Evolutionary conservation across 257 asterid species (phyloP).

Genomic region (Agastache rugosa): DNA sequence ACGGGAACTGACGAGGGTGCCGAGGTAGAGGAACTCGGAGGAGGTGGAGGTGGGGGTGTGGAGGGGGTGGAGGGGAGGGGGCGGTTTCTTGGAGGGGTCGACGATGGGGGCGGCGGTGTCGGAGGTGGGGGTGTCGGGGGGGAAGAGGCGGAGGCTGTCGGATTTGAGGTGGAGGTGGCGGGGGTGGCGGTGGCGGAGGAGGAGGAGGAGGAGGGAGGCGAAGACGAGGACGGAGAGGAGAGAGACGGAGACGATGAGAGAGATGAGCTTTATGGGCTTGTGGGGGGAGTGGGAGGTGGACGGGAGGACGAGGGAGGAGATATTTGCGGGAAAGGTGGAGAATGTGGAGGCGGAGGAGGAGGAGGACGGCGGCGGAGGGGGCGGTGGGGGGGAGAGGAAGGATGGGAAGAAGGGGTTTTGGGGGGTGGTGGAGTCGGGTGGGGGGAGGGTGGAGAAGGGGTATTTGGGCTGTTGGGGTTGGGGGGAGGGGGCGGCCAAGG

Average conservation of each 20-base stretch:
- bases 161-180: constrained; percentile 41
- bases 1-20: constrained; percentile 67
- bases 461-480: constrained; percentile 59
- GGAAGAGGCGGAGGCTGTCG: constrained; percentile 74
- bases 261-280: constrained; percentile 63
- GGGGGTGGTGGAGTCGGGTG: constrained; percentile 40
- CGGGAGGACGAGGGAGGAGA: constrained; percentile 85
- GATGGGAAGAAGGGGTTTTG: constrained; percentile 67
- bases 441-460: constrained; percentile 63
- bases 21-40: constrained; percentile 80
- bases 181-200: constrained; percentile 46
- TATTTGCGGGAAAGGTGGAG: constrained; percentile 79
- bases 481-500: constrained; percentile 50
- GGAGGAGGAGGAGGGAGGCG: constrained; percentile 56
- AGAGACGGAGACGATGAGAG: constrained; percentile 54
- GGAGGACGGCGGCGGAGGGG: constrained; percentile 39
- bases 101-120: constrained; percentile 40
- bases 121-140: constrained; percentile 54
- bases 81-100: constrained; percentile 47
- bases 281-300: constrained; percentile 61
- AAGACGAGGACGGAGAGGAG: constrained; percentile 47
- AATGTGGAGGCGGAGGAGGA: constrained; percentile 37
- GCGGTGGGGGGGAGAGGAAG: constrained; percentile 59
- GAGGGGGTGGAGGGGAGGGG: constrained; percentile 53
- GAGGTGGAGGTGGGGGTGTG: constrained; percentile 62